These are phyloP conservation scores for Penicillium psychrosexuale DNA, from an alignment of 2,329 filamentous ascomycete species.

Conservation along the genomic window DNA sequence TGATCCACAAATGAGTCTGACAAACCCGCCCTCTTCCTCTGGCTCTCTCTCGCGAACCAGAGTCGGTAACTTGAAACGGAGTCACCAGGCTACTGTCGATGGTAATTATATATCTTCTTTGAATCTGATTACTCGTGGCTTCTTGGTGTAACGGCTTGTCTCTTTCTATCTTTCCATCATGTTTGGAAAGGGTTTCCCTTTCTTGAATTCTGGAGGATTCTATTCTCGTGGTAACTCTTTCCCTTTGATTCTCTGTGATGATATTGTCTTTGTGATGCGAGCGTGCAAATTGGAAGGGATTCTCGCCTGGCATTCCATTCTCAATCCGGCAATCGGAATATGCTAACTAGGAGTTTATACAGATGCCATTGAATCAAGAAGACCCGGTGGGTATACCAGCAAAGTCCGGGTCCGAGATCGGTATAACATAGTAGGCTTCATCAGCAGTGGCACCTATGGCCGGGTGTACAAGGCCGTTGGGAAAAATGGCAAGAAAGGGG, in stretches of 20 bases:
- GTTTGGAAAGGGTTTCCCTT: constrained; percentile 42
- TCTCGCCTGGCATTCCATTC: constrained; percentile 8
- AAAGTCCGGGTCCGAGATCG: constrained; percentile 89
- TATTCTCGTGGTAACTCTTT: constrained; percentile 43
- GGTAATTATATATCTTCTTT: constrained; percentile 38
- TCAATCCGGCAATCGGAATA: not conserved
- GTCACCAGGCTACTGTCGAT: constrained; percentile 45
- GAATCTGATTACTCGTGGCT: constrained; percentile 10
- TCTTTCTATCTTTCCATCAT: constrained; percentile 26
- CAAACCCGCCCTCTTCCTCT: constrained; percentile 42
- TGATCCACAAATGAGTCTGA: constrained; percentile 39
- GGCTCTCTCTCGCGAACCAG: constrained; percentile 39
- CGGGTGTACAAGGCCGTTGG: constrained; percentile 93
- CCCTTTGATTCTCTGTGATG: constrained; percentile 8
- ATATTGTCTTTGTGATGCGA: not conserved
- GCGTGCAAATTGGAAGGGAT: constrained; percentile 13
- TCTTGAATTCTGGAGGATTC: constrained; percentile 38
- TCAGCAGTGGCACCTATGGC: constrained; percentile 96
- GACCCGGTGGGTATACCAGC: constrained; percentile 53
- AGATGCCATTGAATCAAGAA: constrained; percentile 41
- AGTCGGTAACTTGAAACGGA: constrained; percentile 41
- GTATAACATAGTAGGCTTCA: constrained; percentile 97
- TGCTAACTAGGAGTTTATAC: constrained; percentile 24
- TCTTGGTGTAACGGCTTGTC: not conserved
- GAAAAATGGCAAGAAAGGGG: constrained; percentile 67